Conservation (phyloP, 2,329 filamentous ascomycete species). For the Teratosphaeria pseudoeucalypti region DNA sequence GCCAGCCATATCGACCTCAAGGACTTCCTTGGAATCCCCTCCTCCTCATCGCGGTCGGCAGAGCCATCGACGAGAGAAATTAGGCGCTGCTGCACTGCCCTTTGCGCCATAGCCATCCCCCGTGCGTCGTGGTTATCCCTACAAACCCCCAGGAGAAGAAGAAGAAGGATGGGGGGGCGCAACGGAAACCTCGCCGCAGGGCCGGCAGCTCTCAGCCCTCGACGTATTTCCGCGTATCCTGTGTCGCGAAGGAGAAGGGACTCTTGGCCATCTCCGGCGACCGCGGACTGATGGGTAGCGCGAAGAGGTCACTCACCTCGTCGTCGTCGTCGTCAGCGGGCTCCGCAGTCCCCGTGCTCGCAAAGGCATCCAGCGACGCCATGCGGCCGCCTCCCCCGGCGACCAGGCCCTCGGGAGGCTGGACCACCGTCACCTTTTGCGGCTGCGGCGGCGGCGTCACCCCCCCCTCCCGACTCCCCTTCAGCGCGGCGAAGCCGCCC, state of each 20-base stretch:
- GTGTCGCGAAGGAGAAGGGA: conserved; percentile 56
- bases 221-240: conserved; percentile 27
- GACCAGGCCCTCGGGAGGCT: conserved; percentile 26
- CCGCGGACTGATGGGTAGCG: conserved; percentile 73
- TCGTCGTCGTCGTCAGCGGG: conserved; percentile 37
- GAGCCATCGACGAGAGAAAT: too few relatives aligned
- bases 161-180: neutral
- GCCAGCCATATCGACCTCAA: too few relatives aligned
- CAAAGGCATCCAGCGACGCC: conserved; percentile 35
- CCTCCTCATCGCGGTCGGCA: too few relatives aligned
- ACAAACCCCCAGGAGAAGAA: too few relatives aligned
- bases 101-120: too few relatives aligned
- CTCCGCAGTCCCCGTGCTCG: conserved; percentile 8
- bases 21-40: too few relatives aligned
- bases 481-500: conserved; percentile 48
- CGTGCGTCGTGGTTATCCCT: too few relatives aligned
- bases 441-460: conserved; percentile 21
- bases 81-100: too few relatives aligned
- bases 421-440: conserved; percentile 14
- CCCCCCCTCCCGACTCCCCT: conserved; percentile 29
- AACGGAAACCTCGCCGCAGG: neutral
- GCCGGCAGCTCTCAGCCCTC: conserved; percentile 5
- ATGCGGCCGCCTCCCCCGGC: conserved; percentile 32
- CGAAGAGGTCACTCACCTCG: conserved; percentile 74
- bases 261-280: conserved; percentile 75